These are phyloP conservation scores for Monosporascus sp. DNA, from an alignment of 2,329 filamentous ascomycete species.

Conservation along the genomic window DNA sequence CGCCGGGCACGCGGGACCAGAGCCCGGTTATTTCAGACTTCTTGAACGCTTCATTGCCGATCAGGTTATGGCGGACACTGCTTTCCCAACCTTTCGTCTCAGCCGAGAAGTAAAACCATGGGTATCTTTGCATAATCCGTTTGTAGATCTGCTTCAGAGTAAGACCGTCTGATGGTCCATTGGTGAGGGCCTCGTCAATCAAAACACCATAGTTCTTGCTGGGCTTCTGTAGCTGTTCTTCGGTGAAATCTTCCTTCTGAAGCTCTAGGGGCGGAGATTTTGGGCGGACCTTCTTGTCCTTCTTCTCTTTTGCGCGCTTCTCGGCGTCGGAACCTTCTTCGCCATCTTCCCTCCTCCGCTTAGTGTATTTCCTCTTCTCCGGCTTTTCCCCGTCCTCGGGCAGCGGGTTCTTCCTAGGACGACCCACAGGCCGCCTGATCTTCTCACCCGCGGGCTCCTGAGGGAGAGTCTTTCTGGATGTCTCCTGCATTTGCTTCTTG, in stretches of 20 bases:
- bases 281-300: conserved; percentile 53
- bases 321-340: conserved; percentile 54
- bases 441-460: conserved; percentile 43
- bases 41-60: conserved; percentile 56
- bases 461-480: conserved; percentile 47
- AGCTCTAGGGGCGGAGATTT: conserved; percentile 58
- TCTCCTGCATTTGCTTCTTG: conserved; percentile 53
- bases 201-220: conserved; percentile 59
- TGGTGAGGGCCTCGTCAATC: conserved; percentile 55
- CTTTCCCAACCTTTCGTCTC: conserved; percentile 64
- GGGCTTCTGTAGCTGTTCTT: conserved; percentile 55
- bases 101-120: conserved; percentile 55
- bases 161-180: conserved; percentile 48
- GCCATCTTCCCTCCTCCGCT: conserved; percentile 54
- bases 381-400: conserved; percentile 53
- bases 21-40: conserved; percentile 53
- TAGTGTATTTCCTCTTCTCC: conserved; percentile 64
- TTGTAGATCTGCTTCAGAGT: conserved; percentile 61
- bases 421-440: conserved; percentile 60
- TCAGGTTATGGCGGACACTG: conserved; percentile 59
- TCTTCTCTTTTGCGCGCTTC: conserved; percentile 51
- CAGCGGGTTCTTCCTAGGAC: conserved; percentile 58
- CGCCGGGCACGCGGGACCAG: conserved; percentile 53
- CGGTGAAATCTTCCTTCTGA: conserved; percentile 49
- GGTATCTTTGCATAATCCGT: conserved; percentile 52